Base-by-base conservation (phyloP, 306 rosid genomes). In the Crataegus laevigata region DNA sequence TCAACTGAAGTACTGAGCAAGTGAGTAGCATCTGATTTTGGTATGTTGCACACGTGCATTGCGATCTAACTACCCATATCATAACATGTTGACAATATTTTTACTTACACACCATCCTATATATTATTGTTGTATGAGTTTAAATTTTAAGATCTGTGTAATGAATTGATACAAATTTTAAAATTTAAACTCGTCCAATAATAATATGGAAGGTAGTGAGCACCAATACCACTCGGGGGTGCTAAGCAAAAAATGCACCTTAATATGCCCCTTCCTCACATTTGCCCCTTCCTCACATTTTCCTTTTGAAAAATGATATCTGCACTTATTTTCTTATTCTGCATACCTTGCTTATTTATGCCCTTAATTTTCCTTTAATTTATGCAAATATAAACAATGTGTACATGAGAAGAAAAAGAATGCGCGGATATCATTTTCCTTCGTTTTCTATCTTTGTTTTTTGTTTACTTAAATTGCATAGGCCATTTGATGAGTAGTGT, bases 131-230 rank as follows among this genome's bases (percentile, higher is more conserved):
- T 47, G 6, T 0, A 45, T 47, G 12, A 47, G 0, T 47, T 47
- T 47, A 47, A 14, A 47, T 47, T 47, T 47, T 0, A 13, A 47
- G 0, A 15, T 47, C 0, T 47, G 3, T 47, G 19, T 47, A 47
- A 6, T 47, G 0, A 11, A 47, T 47, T 1, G 8, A 47, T 0
- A 47, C 0, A 14, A 47, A 47, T 47, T 1, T 47, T 3, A 47
- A 47, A 47, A 14, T 1, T 15, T 47, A 3, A 47, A 14, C 3
- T 47, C 1, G 4, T 47, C 3, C 1, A 15, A 47, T 2, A 0
- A 0, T 47, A 4, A 15, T 47, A 47, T 4, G 3, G 1, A 47
- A 0, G 2, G 18, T 3, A 0, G 1, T 0, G 3, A 47, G 7
- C 18, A 47, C 0, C 2, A 47, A 1, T 1, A 47, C 8, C 7